phyloP scores from a whole-genome alignment of 495 filamentous ascomycete genomes.

The Penicillium cosmopolitanum region DNA sequence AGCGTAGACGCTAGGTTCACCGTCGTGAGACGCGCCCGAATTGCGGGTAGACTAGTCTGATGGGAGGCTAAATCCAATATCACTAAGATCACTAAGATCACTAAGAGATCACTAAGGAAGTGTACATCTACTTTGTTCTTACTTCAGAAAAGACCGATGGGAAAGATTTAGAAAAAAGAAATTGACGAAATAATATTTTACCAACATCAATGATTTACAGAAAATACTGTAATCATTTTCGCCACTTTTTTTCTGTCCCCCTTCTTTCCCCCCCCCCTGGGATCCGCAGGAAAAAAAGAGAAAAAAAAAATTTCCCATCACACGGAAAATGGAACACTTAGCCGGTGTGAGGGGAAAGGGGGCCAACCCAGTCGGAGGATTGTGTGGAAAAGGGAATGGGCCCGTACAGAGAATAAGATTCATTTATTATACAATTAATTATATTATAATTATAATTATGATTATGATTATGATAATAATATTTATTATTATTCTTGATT shows the following conservation, averaged over 20 bases:
- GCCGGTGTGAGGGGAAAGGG: constrained; percentile 32
- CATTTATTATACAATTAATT: not conserved
- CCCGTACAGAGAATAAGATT: constrained; percentile 3
- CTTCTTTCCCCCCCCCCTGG: not conserved
- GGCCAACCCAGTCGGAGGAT: constrained; percentile 33
- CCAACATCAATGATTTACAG: not conserved
- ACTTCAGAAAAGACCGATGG: not conserved
- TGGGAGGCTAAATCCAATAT: constrained; percentile 39
- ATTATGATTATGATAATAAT: not conserved
- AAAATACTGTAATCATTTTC: not conserved
- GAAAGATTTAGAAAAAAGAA: not conserved
- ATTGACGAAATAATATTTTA: not conserved
- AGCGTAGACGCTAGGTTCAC: constrained; percentile 47
- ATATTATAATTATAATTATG: not conserved
- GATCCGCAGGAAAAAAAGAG: constrained; percentile 15
- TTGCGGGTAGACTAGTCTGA: constrained; percentile 50
- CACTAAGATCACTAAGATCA: constrained; percentile 26
- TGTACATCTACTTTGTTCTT: constrained; percentile 15
- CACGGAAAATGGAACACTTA: constrained; percentile 26
- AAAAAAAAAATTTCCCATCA: constrained; percentile 19
- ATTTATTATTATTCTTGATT: too few relatives aligned
- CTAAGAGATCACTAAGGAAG: constrained; percentile 7
- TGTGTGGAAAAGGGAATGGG: constrained; percentile 29
- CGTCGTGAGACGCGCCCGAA: constrained; percentile 31
- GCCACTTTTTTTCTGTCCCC: not conserved